A percentile compares a stretch with the other conserved stretches of the same genome.
Evolutionary conservation across 169 alveolate species (phyloP).

Genomic region (Plasmodium gonderi): DNA sequence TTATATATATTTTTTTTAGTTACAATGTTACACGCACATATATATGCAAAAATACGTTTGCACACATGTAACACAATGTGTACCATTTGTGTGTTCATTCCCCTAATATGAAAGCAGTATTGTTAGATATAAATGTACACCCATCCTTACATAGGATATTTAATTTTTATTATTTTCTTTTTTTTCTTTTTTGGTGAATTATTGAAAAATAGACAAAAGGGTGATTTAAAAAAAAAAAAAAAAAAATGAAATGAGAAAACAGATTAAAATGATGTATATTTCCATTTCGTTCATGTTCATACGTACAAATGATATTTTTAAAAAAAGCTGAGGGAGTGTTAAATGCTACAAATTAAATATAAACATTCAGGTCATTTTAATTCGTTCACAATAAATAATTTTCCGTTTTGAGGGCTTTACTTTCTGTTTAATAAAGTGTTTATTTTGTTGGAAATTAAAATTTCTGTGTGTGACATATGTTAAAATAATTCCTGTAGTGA

Average conservation of each 20-base stretch:
- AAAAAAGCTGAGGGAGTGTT: background rate
- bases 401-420: too few species aligned
- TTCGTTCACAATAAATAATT: background rate
- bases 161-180: background rate
- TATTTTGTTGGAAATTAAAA: background rate
- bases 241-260: background rate
- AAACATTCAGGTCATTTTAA: background rate
- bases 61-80: conserved; percentile 1
- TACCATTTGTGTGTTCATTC: background rate
- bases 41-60: background rate
- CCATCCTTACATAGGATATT: background rate
- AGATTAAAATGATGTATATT: background rate
- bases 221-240: background rate
- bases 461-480: background rate
- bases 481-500: background rate
- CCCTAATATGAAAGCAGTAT: background rate
- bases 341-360: background rate
- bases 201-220: background rate
- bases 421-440: background rate
- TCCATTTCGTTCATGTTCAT: background rate
- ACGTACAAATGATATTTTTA: background rate
- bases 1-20: conserved; percentile 37
- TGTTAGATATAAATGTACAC: background rate
- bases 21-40: background rate
- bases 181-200: background rate